A percentile compares a stretch with the other conserved stretches of the same genome.
Conservation (phyloP, 768 basidiomycete genomes). For the Pisolithus albus region DNA sequence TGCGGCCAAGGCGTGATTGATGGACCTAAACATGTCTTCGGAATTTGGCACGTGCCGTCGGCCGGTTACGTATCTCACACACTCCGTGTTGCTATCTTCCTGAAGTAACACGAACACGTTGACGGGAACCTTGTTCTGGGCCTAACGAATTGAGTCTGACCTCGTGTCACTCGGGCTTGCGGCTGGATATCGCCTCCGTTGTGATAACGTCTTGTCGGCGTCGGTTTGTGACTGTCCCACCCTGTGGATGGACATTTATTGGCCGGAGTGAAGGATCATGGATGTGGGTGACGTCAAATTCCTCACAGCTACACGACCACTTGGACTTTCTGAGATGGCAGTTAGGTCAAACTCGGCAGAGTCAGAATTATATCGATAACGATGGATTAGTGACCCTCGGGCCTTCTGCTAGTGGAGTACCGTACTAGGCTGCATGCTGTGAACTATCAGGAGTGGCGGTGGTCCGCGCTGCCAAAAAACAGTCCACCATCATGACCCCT, state of each 20-base stretch:
- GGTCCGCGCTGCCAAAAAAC: constrained; percentile 14
- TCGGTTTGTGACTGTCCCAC: constrained; percentile 1
- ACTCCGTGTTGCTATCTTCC: constrained; percentile 1
- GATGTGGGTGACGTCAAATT: constrained; percentile 18
- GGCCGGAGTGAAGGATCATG: constrained; percentile 8
- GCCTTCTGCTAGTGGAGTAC: constrained; percentile 6
- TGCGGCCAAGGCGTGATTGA: constrained; percentile 1
- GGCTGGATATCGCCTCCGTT: constrained; percentile 14
- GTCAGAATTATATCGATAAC: constrained; percentile 19
- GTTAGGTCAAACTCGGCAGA: constrained; percentile 14
- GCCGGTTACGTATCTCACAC: constrained; percentile 17
- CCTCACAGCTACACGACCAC: constrained; percentile 8
- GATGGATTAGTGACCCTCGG: constrained; percentile 16
- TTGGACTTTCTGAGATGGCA: constrained; percentile 15
- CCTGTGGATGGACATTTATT: constrained; percentile 4
- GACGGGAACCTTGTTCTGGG: constrained; percentile 18
- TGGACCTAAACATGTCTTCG: constrained; percentile 16
- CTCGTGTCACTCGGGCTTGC: constrained; percentile 14
- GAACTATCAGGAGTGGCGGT: constrained; percentile 9
- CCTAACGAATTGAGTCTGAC: constrained; percentile 22
- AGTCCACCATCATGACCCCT: constrained; percentile 19
- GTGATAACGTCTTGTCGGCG: constrained; percentile 15
- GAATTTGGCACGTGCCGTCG: constrained; percentile 19
- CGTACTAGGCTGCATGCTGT: constrained; percentile 15
- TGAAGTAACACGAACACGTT: constrained; percentile 10